Base-by-base conservation (phyloP, 148 eudicot genomes). In the Dysphania ambrosioides region DNA sequence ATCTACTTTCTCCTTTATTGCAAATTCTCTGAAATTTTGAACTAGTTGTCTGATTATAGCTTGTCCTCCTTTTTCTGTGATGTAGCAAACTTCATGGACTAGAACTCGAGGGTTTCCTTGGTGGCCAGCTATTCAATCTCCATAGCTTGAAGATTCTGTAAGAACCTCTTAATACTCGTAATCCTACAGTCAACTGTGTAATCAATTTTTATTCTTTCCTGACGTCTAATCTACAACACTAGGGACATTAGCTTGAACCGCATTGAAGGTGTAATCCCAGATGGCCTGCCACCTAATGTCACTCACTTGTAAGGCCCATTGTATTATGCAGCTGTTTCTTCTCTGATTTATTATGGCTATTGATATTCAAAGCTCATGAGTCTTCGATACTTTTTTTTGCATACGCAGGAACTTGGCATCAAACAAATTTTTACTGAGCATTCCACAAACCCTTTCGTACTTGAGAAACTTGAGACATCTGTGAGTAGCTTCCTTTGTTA, bases 241-340 rank as follows among this genome's bases (percentile, higher is more conserved):
- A 94, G 98, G 80, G 97, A 94, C 82, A 76, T 88, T 57, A 90
- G 98, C 79, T 82, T 76, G 78, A 94, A 94, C 72, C 73, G 77
- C 75, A 82, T 94, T 13, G 79, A 70, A 23, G 98, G 97, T n/a
- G 80, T 83, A 76, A 87, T 94, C 58, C 96, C 98, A 12, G 77
- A 71, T 73, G 72, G 88, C 81, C 84, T 91, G 77, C 98, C 97
- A 57, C 84, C 85, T 49, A 94, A 90, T 71, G 77, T 86, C 80
- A 89, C 96, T 19, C 83, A 88, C 72, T 72, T 94, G 98, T 94
- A 86, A 87, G 96, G 77, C 38, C 42, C 41, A 8, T 58, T n/a
- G 9, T 42, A 8, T 58, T n/a, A 15, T 24, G 34, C 15, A 21
- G n/a, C n/a, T n/a, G n/a, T 19, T 66, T 36, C 30, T 35, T 35